Evolutionary conservation across 2,329 filamentous ascomycete genomes (phyloP).

Genomic region (Trichophyton rubrum): DNA sequence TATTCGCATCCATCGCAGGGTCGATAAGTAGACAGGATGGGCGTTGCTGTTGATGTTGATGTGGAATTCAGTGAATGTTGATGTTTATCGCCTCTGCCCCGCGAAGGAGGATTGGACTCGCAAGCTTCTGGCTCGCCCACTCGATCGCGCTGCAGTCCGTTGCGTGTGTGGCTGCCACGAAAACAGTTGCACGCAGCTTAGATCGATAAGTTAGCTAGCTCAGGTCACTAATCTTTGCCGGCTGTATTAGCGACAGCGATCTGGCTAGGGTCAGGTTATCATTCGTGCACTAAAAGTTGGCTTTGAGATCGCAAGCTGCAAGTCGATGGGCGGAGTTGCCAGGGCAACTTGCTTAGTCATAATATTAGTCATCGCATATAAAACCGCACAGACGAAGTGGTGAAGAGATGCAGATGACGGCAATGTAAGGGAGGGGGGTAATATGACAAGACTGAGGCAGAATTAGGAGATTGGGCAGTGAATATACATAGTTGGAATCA

Average conservation of each 20-base stretch:
- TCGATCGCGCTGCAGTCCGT: neutral
- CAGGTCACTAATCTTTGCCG: neutral
- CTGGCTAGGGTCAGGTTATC: neutral
- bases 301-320: constrained; percentile 1
- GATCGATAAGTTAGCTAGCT: neutral
- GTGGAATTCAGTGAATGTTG: neutral
- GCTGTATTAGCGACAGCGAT: neutral
- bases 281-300: neutral
- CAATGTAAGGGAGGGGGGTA: too few species aligned
- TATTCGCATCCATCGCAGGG: constrained; percentile 25
- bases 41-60: neutral
- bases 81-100: neutral
- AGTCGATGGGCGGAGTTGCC: neutral
- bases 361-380: too few species aligned
- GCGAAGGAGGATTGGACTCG: neutral
- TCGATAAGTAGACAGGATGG: neutral
- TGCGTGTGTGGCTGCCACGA: neutral
- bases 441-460: too few species aligned
- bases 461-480: too few species aligned
- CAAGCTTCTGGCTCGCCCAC: neutral
- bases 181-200: neutral
- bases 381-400: neutral
- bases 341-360: constrained; percentile 3
- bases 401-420: neutral
- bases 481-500: too few species aligned